These are phyloP conservation scores for Silene conica DNA, from an alignment of 148 eudicot genomes.

Conservation along the genomic window DNA sequence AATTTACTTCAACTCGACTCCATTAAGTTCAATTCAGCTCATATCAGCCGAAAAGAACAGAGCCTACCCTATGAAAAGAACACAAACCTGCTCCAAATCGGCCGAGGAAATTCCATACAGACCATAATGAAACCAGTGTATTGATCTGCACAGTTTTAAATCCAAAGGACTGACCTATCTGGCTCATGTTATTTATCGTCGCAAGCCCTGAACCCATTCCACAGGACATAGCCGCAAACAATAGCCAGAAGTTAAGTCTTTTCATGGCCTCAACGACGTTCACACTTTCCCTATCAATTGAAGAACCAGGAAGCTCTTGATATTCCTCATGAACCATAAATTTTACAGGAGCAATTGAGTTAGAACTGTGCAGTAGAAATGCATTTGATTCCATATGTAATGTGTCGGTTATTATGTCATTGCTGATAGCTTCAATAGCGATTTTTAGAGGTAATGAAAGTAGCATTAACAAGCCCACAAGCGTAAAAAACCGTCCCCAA, in stretches of 20 bases:
- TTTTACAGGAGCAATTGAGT: no score
- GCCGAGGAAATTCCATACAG: conserved; percentile 93
- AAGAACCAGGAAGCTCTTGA: conserved; percentile 16
- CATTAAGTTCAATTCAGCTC: no score
- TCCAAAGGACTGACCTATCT: conserved; percentile 68
- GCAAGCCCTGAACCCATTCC: conserved; percentile 97
- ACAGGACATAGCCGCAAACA: conserved; percentile 68
- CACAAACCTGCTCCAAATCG: conserved; percentile 69
- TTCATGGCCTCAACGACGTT: conserved; percentile 53
- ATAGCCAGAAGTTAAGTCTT: conserved; percentile 71
- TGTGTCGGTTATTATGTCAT: conserved; percentile 28
- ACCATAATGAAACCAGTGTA: conserved; percentile 78
- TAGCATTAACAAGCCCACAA: conserved; percentile 44
- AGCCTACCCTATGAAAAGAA: no score
- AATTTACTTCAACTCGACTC: no score
- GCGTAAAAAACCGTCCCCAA: conserved; percentile 36
- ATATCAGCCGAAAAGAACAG: no score
- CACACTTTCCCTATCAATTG: conserved; percentile 29
- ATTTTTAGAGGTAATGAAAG: conserved; percentile 51
- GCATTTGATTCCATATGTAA: neutral
- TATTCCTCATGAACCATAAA: neutral
- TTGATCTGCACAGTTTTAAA: conserved; percentile 45
- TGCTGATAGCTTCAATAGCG: conserved; percentile 43
- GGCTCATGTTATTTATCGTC: conserved; percentile 83
- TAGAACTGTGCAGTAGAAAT: no score